Conservation (phyloP, 2,329 filamentous ascomycete genomes). For the Incumbomyces lentus region DNA sequence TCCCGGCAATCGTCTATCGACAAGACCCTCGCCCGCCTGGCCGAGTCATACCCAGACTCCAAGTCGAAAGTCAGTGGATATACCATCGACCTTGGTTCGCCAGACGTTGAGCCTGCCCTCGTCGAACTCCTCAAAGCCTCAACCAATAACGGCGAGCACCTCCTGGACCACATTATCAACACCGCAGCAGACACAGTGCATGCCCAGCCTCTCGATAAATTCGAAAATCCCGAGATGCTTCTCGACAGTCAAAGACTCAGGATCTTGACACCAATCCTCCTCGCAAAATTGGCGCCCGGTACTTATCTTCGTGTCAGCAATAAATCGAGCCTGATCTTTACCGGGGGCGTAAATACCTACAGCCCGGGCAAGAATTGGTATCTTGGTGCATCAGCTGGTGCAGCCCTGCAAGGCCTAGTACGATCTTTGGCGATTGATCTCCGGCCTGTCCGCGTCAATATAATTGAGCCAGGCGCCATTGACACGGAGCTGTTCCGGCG, state of each 20-base stretch:
- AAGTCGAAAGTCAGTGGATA: constrained; percentile 31
- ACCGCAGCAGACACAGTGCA: constrained; percentile 37
- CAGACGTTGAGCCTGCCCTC: constrained; percentile 30
- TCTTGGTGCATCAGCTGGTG: constrained; percentile 21
- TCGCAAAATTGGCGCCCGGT: constrained; percentile 29
- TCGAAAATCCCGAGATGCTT: constrained; percentile 19
- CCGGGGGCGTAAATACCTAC: constrained; percentile 28
- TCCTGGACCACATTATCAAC: constrained; percentile 42
- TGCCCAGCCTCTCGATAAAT: constrained; percentile 20
- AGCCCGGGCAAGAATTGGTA: constrained; percentile 28
- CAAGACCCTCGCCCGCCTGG: constrained; percentile 31
- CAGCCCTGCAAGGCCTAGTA: constrained; percentile 25
- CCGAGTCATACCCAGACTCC: constrained; percentile 31
- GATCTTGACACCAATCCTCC: constrained; percentile 25
- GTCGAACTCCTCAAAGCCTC: constrained; percentile 32
- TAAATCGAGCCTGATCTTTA: constrained; percentile 31
- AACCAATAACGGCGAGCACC: constrained; percentile 18
- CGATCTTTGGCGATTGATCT: constrained; percentile 33
- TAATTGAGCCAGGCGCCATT: constrained; percentile 33
- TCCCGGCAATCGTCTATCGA: constrained; percentile 28
- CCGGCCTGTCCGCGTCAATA: constrained; percentile 34
- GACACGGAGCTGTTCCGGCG: constrained; percentile 31
- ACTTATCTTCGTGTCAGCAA: constrained; percentile 25
- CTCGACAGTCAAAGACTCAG: constrained; percentile 25
- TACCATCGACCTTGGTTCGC: constrained; percentile 34